phyloP scores from a whole-genome alignment of 768 basidiomycete species.

The Auriscalpium orientale region DNA sequence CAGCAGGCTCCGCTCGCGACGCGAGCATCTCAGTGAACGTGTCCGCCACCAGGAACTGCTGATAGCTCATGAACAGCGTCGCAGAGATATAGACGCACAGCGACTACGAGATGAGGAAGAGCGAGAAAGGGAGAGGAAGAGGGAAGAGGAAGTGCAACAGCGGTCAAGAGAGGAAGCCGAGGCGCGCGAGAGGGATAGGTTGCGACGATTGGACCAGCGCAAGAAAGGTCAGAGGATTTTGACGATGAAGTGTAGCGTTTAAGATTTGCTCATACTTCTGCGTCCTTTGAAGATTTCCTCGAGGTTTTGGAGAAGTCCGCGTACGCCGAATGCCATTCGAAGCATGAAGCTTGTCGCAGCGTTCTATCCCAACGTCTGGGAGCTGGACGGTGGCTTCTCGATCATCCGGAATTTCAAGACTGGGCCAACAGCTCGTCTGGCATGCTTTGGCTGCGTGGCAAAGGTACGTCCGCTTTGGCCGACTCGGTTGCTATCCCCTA shows the following conservation, averaged over 20 bases:
- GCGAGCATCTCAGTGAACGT: no score
- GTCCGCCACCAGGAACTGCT: no score
- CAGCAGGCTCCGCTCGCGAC: no score
- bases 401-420: background rate
- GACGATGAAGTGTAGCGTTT: background rate
- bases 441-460: conserved; percentile 2
- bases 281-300: background rate
- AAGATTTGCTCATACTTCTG: background rate
- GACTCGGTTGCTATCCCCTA: background rate
- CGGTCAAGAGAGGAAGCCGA: background rate
- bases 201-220: background rate
- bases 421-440: background rate
- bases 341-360: background rate
- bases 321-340: conserved; percentile 3
- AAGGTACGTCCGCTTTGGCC: background rate
- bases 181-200: background rate
- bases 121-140: background rate
- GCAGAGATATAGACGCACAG: no score
- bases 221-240: background rate
- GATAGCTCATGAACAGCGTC: no score
- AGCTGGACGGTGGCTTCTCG: background rate
- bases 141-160: background rate
- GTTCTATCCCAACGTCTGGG: background rate
- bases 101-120: no score
- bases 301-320: background rate